Evolutionary conservation across 31 red algal species (phyloP), one percentile per base, ranked within the genome.

Genomic region (Asparagopsis taxiformis): DNA sequence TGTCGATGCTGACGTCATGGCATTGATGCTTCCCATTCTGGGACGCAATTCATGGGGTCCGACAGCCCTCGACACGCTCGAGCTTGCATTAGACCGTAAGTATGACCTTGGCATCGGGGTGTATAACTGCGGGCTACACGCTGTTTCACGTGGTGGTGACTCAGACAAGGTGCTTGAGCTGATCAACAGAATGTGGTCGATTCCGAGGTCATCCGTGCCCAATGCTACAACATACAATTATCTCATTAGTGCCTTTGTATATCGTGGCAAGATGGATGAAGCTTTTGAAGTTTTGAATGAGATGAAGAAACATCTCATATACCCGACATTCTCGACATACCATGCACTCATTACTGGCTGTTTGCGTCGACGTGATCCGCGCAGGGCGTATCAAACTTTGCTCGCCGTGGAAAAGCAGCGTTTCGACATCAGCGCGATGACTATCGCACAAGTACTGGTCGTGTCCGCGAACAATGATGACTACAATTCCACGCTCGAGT

Each of bases 211-310:
- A 15, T 78, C 65, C 13, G 39, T 51, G 24, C 83, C 83, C 19
- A 78, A 88, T 48, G 83, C 83, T 2, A 78, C 73, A 21, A 70
- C 55, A 3, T 88, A 78, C 32, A 88, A 77, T 50, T 88, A 77
- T 48, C 55, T 88, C 30, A 88, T 88, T 65, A 70, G 64, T 22
- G 61, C 83, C 0, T 55, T 66, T 38, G 59, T 88, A 33, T 88
- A 78, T 57, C 65, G 65, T 35, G 72, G 72, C 1, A 38, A 31
- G 2, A 70, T 88, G 16, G 83, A 88, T 39, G 50, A 55, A 1
- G 83, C 83, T 1, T 88, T 78, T 34, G 64, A 78, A 21, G 83
- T 88, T 25, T 72, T 88, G 43, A 75, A 88, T 46, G 83, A 88
- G 31, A 88, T 88, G 83, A 88, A 88, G 58, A 69, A 77, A 15